These are phyloP conservation scores for Lumnitzera racemosa DNA, from an alignment of 345 rosid genomes.

Conservation along the genomic window DNA sequence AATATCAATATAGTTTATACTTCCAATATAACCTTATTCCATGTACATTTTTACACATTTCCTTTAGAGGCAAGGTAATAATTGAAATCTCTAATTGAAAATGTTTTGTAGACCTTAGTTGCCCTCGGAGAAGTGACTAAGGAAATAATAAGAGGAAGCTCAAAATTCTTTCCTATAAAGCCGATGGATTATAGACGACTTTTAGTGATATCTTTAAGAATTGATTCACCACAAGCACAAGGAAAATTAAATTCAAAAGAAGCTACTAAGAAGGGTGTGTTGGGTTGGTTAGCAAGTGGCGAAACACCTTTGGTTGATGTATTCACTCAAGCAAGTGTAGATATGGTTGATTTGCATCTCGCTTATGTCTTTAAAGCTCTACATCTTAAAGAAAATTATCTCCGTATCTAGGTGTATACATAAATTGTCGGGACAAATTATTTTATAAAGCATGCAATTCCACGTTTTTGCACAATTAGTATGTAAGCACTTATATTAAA, in stretches of 20 bases:
- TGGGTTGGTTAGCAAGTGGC: constrained; percentile 28
- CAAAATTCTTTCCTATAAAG: constrained; percentile 14
- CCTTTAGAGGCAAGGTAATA: not conserved
- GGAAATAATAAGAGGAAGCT: constrained; percentile 11
- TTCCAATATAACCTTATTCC: no score
- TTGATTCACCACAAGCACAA: constrained; percentile 17
- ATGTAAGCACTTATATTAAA: no score
- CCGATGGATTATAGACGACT: constrained; percentile 20
- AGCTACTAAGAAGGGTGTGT: constrained; percentile 27
- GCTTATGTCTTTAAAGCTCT: constrained; percentile 22
- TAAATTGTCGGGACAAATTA: no score
- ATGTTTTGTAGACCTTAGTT: constrained; percentile 23
- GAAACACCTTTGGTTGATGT: constrained; percentile 24
- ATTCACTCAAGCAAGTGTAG: constrained; percentile 30
- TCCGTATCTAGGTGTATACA: constrained; percentile 27
- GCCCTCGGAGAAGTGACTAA: constrained; percentile 44
- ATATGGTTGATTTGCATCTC: constrained; percentile 35
- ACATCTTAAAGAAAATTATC: constrained; percentile 21
- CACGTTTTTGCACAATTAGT: no score
- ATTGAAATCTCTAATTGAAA: not conserved
- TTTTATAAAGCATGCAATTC: no score
- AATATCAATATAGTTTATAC: no score
- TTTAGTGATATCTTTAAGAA: constrained; percentile 27
- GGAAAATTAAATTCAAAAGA: constrained; percentile 18
- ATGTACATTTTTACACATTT: no score